Percentiles rank a stretch among this genome's conserved stretches.
These are phyloP conservation scores for Aspergillaceae sp. DNA, from an alignment of 2,329 filamentous ascomycete genomes.

Conservation along the genomic window DNA sequence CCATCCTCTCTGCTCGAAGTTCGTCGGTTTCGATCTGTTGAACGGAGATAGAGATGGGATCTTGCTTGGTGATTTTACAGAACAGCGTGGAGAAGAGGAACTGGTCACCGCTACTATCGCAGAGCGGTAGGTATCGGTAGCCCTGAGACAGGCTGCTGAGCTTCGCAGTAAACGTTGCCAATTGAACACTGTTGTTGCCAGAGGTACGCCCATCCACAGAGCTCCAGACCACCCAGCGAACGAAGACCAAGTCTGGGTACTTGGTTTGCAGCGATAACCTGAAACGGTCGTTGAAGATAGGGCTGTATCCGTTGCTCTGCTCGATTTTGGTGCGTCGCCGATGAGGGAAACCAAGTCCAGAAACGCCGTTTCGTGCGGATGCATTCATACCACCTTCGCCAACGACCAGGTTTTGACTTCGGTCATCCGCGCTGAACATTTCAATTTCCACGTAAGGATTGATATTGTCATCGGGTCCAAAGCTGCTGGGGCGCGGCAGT, in stretches of 20 bases:
- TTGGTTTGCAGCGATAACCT: slow-evolving; percentile 83
- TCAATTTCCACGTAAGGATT: slow-evolving; percentile 94
- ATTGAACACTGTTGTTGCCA: slow-evolving; percentile 54
- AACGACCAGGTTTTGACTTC: slow-evolving; percentile 62
- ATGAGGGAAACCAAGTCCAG: slow-evolving; percentile 62
- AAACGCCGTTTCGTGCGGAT: slow-evolving; percentile 55
- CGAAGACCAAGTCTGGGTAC: slow-evolving; percentile 85
- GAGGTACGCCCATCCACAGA: slow-evolving; percentile 66
- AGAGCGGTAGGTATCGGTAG: slow-evolving; percentile 83
- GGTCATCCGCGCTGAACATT: slow-evolving; percentile 88
- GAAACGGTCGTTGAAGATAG: slow-evolving; percentile 72
- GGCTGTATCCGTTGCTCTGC: slow-evolving; percentile 87
- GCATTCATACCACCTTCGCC: slow-evolving; percentile 59
- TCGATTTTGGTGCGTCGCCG: slow-evolving; percentile 73
- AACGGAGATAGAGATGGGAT: slow-evolving; percentile 39
- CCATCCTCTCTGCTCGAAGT: slow-evolving; percentile 32
- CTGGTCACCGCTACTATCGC: slow-evolving; percentile 80
- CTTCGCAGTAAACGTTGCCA: slow-evolving; percentile 90
- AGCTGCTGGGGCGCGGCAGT: slow-evolving; percentile 69
- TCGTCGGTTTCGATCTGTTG: slow-evolving; percentile 31
- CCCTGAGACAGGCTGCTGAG: slow-evolving; percentile 81
- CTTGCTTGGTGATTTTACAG: slow-evolving; percentile 67
- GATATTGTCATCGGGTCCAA: slow-evolving; percentile 65
- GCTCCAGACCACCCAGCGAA: slow-evolving; percentile 86
- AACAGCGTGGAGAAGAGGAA: slow-evolving; percentile 94